Evolutionary conservation across 768 basidiomycete species (phyloP).

Genomic region (Suillus weaverae): DNA sequence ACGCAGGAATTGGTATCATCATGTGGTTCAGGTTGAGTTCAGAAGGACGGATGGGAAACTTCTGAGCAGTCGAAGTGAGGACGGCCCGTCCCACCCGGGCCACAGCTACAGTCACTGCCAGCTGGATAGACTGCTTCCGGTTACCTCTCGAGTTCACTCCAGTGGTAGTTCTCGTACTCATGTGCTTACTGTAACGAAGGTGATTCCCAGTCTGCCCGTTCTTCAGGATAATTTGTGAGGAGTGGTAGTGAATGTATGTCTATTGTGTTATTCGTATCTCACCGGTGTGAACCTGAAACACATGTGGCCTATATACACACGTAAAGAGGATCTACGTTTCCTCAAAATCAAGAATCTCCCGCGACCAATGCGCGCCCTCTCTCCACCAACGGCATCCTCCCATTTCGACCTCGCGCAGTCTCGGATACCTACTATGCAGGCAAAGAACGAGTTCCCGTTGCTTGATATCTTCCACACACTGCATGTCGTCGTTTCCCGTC

Average conservation of each 20-base stretch:
- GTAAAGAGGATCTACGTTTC: not conserved
- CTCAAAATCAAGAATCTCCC: not conserved
- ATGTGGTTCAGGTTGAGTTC: not conserved
- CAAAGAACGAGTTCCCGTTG: not conserved
- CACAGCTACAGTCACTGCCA: no score
- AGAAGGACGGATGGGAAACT: not conserved
- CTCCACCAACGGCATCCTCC: constrained; percentile 3
- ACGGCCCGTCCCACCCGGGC: not conserved
- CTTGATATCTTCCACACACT: not conserved
- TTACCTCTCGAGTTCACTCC: not conserved
- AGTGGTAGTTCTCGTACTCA: not conserved
- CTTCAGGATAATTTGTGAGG: not conserved
- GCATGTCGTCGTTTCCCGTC: not conserved
- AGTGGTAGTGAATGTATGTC: not conserved
- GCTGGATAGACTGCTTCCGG: not conserved
- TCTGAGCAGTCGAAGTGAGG: not conserved
- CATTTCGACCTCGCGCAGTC: not conserved
- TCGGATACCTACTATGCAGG: not conserved
- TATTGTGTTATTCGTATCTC: not conserved
- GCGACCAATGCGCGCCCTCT: not conserved
- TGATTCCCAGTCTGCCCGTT: not conserved
- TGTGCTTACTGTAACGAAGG: not conserved
- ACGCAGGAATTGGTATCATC: not conserved
- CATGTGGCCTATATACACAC: not conserved
- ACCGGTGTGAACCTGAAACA: not conserved